Percentiles rank a stretch among this genome's conserved stretches.
phyloP scores from a whole-genome alignment of 768 basidiomycete species.

The Mycena vitilis region DNA sequence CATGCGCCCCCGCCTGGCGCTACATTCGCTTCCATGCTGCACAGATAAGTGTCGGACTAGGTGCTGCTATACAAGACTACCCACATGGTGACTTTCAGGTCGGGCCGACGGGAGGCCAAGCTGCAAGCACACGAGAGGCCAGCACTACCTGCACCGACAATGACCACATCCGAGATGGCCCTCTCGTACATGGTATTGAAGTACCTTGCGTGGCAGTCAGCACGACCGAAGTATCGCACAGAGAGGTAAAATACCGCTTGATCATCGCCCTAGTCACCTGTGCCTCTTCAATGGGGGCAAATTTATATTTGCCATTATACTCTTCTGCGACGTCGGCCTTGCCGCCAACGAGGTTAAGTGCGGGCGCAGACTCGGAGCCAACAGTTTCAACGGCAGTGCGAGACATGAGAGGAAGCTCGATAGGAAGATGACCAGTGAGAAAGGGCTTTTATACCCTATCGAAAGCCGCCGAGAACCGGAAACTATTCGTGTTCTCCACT shows the following conservation, averaged over 20 bases:
- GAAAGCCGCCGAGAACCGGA: constrained; percentile 19
- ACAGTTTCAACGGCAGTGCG: constrained; percentile 27
- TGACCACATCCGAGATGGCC: constrained; percentile 80
- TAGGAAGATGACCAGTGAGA: neutral
- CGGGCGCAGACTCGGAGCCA: neutral
- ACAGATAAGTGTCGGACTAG: constrained; percentile 51
- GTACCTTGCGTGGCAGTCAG: constrained; percentile 53
- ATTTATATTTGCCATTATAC: constrained; percentile 45
- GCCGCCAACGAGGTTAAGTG: constrained; percentile 25
- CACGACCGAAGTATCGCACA: neutral
- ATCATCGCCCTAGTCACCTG: constrained; percentile 84
- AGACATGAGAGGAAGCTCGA: constrained; percentile 28
- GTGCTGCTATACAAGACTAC: constrained; percentile 20
- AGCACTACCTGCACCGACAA: constrained; percentile 78
- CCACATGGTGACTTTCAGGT: constrained; percentile 56
- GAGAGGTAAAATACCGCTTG: constrained; percentile 58
- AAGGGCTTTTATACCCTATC: constrained; percentile 10
- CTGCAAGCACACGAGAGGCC: constrained; percentile 82
- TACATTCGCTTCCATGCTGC: constrained; percentile 81
- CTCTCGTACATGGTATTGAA: constrained; percentile 80
- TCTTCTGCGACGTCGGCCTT: constrained; percentile 30
- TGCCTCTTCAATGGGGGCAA: constrained; percentile 81
- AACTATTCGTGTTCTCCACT: constrained; percentile 8
- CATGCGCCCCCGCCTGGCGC: constrained; percentile 84
- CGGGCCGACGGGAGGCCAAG: constrained; percentile 73